Conservation (phyloP, 176 grass and related monocot genomes). For the Eragrostis curvula region DNA sequence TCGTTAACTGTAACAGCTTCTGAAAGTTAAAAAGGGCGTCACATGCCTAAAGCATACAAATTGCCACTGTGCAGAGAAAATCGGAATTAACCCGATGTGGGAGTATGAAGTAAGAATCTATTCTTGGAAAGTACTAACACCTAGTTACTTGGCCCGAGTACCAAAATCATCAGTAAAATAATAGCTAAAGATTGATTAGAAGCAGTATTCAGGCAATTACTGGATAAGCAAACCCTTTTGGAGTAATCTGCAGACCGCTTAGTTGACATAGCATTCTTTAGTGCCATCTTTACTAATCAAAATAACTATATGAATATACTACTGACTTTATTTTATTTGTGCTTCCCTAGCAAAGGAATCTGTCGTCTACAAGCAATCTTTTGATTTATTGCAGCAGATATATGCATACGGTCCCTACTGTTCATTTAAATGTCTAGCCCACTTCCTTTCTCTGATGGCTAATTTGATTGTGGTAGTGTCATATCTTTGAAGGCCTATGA, state of each 20-base stretch:
- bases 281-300: neutral
- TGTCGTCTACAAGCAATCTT: neutral
- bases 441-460: neutral
- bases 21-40: too few relatives aligned
- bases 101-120: slow-evolving; percentile 11
- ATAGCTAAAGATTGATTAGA: slow-evolving; percentile 25
- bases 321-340: neutral
- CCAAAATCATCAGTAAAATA: slow-evolving; percentile 10
- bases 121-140: slow-evolving; percentile 16
- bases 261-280: slow-evolving; percentile 15
- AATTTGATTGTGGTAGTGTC: slow-evolving; percentile 12
- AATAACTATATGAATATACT: slow-evolving; percentile 5
- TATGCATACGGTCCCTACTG: neutral
- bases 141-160: slow-evolving; percentile 9
- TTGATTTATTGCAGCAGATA: neutral
- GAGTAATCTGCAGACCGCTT: slow-evolving; percentile 7
- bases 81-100: slow-evolving; percentile 18
- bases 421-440: slow-evolving; percentile 3
- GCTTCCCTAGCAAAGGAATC: neutral
- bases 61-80: slow-evolving; percentile 17
- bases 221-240: neutral
- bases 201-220: slow-evolving; percentile 2
- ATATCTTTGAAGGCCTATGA: slow-evolving; percentile 4
- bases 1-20: too few relatives aligned
- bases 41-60: neutral